phyloP scores from a whole-genome alignment of 805 yeast species.

The Schwanniomyces vanrijiae region DNA sequence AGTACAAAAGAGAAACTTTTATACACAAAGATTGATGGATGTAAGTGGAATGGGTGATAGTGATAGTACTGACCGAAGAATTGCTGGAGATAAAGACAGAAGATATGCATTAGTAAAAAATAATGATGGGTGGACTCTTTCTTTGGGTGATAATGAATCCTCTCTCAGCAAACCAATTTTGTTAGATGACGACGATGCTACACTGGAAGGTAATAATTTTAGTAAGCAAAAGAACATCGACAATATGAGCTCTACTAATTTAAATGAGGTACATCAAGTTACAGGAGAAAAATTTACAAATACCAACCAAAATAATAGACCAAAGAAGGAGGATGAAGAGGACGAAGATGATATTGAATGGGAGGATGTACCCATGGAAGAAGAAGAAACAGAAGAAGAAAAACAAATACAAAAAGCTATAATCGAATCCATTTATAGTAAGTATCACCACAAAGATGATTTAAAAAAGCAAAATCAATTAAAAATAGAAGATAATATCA shows the following conservation, averaged over 20 bases:
- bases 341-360: slow-evolving; percentile 53
- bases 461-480: background rate
- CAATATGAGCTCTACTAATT: slow-evolving; percentile 1
- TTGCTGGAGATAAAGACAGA: slow-evolving; percentile 80
- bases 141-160: slow-evolving; percentile 50
- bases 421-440: slow-evolving; percentile 37
- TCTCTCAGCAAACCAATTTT: slow-evolving; percentile 47
- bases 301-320: too few relatives aligned
- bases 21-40: slow-evolving; percentile 84
- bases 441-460: slow-evolving; percentile 15
- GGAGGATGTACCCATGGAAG: slow-evolving; percentile 65
- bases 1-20: slow-evolving; percentile 87
- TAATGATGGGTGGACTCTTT: slow-evolving; percentile 81
- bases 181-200: slow-evolving; percentile 41
- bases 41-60: slow-evolving; percentile 75
- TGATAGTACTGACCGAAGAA: slow-evolving; percentile 51
- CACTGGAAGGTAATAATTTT: background rate
- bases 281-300: slow-evolving; percentile 1
- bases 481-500: background rate
- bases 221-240: slow-evolving; percentile 1
- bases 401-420: slow-evolving; percentile 26
- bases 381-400: slow-evolving; percentile 27
- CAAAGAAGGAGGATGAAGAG: background rate
- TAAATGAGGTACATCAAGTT: background rate
- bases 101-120: slow-evolving; percentile 74